A percentile compares a stretch with the other conserved stretches of the same genome.
These are phyloP conservation scores for Neurospora tetraspora DNA, from an alignment of 495 filamentous ascomycete species.

Conservation along the genomic window DNA sequence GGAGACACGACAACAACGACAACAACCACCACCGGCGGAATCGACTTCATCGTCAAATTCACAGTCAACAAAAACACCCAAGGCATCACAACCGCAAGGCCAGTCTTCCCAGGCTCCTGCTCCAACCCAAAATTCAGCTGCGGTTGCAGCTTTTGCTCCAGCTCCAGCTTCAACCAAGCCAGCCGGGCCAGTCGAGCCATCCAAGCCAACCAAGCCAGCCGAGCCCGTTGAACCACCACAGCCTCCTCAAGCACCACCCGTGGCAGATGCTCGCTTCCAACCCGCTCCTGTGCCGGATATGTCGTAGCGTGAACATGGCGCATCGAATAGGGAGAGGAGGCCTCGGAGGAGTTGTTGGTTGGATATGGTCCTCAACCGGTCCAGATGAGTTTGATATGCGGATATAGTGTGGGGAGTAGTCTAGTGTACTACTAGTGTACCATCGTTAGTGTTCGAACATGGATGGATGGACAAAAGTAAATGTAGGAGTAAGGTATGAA, in stretches of 20 bases:
- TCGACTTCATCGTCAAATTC: background rate
- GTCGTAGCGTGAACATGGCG: background rate
- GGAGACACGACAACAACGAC: background rate
- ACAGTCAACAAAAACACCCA: background rate
- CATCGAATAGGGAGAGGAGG: background rate
- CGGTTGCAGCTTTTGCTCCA: no score
- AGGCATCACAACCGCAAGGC: background rate
- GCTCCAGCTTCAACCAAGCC: background rate
- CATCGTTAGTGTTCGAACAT: background rate
- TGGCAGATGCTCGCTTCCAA: background rate
- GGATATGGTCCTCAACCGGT: background rate
- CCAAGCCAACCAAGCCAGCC: no score
- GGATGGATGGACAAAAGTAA: background rate
- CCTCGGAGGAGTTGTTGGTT: background rate
- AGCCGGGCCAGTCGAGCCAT: no score
- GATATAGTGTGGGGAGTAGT: background rate
- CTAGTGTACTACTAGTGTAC: background rate
- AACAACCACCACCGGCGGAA: background rate
- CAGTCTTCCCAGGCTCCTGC: background rate
- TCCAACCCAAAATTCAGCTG: background rate
- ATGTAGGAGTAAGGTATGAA: background rate
- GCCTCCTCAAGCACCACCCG: background rate
- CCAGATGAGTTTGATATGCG: no score
- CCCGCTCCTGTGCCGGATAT: background rate
- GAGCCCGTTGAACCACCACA: background rate